Percentiles rank a stretch among this genome's conserved stretches.
Conservation (phyloP, 306 rosid species). For the Oxytropis ochrocephala region DNA sequence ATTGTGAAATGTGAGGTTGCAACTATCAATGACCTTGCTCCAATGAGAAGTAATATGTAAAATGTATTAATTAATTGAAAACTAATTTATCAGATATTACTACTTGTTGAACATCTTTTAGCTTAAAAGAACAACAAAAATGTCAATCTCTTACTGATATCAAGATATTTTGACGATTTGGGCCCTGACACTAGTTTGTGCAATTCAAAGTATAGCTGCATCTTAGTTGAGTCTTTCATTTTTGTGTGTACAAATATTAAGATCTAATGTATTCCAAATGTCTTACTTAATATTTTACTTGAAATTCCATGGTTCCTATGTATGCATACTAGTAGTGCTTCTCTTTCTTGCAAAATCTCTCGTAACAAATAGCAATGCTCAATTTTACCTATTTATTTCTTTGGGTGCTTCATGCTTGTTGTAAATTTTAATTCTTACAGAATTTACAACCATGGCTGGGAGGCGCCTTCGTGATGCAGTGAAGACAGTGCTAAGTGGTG, state of each 20-base stretch:
- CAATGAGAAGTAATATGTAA: constrained; percentile 11
- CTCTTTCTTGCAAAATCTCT: no score
- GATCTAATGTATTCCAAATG: neutral
- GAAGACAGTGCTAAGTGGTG: constrained; percentile 47
- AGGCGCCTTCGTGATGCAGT: constrained; percentile 97
- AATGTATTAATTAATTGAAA: neutral
- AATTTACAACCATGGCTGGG: constrained; percentile 97
- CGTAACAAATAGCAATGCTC: no score
- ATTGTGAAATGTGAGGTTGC: neutral
- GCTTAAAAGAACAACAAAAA: no score
- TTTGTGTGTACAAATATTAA: neutral
- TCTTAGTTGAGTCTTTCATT: neutral
- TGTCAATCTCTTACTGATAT: no score
- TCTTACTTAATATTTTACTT: neutral
- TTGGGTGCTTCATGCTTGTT: constrained; percentile 13
- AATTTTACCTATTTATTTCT: neutral
- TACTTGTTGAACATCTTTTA: constrained; percentile 1
- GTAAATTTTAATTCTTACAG: constrained; percentile 35
- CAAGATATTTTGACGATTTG: no score
- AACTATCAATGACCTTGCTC: neutral
- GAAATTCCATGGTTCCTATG: neutral
- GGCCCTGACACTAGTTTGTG: neutral
- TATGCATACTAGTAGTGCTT: neutral
- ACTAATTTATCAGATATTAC: neutral
- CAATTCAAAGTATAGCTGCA: neutral